Conservation (phyloP, 2,329 filamentous ascomycete species). For the Sporothrix humicola region DNA sequence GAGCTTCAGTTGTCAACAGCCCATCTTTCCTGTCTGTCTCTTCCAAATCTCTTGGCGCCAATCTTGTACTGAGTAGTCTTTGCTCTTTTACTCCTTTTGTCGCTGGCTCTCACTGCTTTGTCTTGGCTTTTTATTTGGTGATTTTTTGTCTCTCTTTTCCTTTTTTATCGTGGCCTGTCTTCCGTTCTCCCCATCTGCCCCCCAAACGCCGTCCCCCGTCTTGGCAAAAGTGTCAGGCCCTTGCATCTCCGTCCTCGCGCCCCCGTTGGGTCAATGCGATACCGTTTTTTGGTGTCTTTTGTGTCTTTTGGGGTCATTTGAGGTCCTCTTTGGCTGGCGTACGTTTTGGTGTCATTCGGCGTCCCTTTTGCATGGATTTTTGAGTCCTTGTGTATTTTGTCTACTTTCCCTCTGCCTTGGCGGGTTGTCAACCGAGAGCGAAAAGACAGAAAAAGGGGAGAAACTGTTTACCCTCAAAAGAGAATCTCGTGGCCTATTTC, state of each 20-base stretch:
- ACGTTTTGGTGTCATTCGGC: too few species aligned
- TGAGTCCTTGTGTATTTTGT: neutral
- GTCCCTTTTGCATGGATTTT: too few species aligned
- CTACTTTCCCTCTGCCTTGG: constrained; percentile 1
- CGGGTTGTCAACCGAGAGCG: neutral
- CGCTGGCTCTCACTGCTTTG: neutral
- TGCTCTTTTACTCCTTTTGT: neutral
- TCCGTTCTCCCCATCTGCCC: neutral
- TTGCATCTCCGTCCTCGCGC: neutral
- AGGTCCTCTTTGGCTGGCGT: too few species aligned
- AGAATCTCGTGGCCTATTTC: neutral
- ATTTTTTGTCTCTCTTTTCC: neutral
- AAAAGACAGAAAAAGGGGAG: neutral
- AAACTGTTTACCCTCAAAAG: neutral
- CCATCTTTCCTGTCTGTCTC: neutral
- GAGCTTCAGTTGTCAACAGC: neutral
- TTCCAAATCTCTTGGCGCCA: neutral
- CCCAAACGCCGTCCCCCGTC: constrained; percentile 2
- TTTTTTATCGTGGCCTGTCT: neutral
- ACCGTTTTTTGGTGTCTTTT: neutral
- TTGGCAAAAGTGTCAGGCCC: neutral
- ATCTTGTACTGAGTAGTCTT: neutral
- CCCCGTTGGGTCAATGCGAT: constrained; percentile 3
- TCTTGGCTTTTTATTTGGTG: neutral
- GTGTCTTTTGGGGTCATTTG: too few species aligned